Base-by-base conservation (phyloP, 306 rosid species). In the Glycine tomentella region DNA sequence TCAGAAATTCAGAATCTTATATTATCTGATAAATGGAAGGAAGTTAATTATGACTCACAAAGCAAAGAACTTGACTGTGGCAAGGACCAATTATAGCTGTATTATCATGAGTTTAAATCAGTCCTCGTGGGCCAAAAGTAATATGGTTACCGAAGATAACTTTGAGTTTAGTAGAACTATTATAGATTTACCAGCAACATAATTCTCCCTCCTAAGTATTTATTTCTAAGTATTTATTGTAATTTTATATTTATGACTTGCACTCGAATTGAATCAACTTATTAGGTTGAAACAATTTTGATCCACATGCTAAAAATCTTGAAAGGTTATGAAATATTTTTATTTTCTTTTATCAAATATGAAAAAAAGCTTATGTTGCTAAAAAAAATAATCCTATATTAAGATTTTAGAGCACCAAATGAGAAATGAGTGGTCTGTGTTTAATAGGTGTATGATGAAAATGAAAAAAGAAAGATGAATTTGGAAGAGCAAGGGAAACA, bases 401-500 rank as follows among this genome's bases (percentile, higher is more conserved):
- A 56, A 56, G 31, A 25, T 25, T 25, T 25, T 25, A 25, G 31
- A 25, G 31, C 31, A 25, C 31, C 31, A 25, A 59, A 25, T 59
- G 36, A 25, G 36, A 57, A 57, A 36, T 64, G 36, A 6, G 6
- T 64, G 9, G 5, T 64, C 4, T 61, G 67, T n/a, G n/a, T 25
- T 62, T 10, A 53, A 53, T 3, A 53, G 59, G 25, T n/a, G 8
- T 61, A 11, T 33, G 68, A 62, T 62, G 14, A 25, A 25, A 25
- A 25, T 25, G 68, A 1, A 2, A 33, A 62, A 61, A 25, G 31
- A 36, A 36, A 12, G 9, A 62, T 12, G 3, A 62, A 31, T 31
- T 62, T 62, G 44, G 68, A 62, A 59, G 65, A 25, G 33, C 1
- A 25, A 57, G 12, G 68, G 6, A 61, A 61, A 61, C 67, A 61